phyloP scores from a whole-genome alignment of 2,329 filamentous ascomycete species.

The Stachybotrys chlorohalonatus region DNA sequence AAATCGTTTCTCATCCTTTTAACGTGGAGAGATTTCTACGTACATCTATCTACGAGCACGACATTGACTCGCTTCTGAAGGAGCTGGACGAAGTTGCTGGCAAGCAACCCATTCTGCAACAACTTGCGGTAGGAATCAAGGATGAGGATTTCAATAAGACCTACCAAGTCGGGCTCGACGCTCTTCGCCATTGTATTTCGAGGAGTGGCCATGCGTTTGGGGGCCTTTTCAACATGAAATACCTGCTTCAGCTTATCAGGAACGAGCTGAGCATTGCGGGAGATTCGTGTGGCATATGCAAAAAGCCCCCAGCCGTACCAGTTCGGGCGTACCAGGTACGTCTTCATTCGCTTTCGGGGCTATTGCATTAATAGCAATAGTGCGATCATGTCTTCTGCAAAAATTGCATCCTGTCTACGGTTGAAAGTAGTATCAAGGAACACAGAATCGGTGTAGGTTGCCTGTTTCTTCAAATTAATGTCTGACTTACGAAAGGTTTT shows the following conservation, averaged over 20 bases:
- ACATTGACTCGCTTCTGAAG: neutral
- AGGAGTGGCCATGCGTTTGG: conserved; percentile 7
- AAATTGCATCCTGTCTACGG: conserved; percentile 7
- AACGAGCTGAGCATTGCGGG: conserved; percentile 4
- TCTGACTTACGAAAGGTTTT: neutral
- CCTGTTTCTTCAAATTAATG: neutral
- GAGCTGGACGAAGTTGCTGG: neutral
- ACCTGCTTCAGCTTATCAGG: conserved; percentile 4
- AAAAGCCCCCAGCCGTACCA: neutral
- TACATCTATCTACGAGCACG: neutral
- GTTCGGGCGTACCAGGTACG: conserved; percentile 2
- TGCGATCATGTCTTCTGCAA: conserved; percentile 24
- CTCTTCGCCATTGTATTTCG: neutral
- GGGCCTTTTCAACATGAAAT: conserved; percentile 7
- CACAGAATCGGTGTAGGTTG: too few relatives aligned
- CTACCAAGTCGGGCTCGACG: conserved; percentile 7
- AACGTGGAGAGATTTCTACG: conserved; percentile 17
- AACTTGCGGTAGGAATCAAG: conserved; percentile 1
- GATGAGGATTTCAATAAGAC: neutral
- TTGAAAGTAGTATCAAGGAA: too few relatives aligned
- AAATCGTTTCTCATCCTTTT: conserved; percentile 17
- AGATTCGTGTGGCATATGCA: conserved; percentile 6
- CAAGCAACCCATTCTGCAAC: conserved; percentile 3
- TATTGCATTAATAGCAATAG: conserved; percentile 5
- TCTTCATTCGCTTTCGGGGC: neutral